Evolutionary conservation across 2,329 filamentous ascomycete genomes (phyloP).

Genomic region (Fusarium mexicanum): DNA sequence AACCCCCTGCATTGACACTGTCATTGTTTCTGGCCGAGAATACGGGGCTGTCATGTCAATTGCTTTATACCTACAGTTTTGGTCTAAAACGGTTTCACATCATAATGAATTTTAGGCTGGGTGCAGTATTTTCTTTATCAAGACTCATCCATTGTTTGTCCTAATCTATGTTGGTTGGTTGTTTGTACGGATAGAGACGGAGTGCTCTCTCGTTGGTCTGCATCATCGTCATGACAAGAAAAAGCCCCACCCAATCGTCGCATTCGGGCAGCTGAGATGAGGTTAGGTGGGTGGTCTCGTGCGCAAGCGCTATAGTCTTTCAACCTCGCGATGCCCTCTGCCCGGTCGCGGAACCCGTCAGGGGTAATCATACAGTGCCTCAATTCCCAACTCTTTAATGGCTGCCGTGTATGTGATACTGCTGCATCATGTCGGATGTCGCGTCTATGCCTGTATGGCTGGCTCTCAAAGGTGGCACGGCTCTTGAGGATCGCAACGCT

Average conservation of each 20-base stretch:
- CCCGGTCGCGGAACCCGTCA: background rate
- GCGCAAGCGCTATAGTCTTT: slow-evolving; percentile 18
- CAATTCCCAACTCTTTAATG: background rate
- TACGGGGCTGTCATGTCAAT: slow-evolving; percentile 7
- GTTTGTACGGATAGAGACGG: background rate
- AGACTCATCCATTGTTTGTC: background rate
- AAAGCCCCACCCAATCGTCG: slow-evolving; percentile 39
- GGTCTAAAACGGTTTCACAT: background rate
- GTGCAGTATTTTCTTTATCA: background rate
- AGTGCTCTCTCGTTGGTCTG: slow-evolving; percentile 9
- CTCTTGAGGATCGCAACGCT: background rate
- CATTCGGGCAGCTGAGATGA: slow-evolving; percentile 26
- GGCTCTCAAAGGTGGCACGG: slow-evolving; percentile 2
- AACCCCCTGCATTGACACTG: slow-evolving; percentile 41
- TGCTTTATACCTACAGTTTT: background rate
- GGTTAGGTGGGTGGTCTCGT: slow-evolving; percentile 39
- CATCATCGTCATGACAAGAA: slow-evolving; percentile 21
- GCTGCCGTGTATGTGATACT: background rate
- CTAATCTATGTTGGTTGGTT: background rate
- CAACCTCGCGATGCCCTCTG: slow-evolving; percentile 8
- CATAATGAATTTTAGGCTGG: background rate
- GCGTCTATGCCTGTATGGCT: background rate
- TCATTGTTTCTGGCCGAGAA: slow-evolving; percentile 44
- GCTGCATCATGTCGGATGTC: background rate
- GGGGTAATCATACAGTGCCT: background rate